Base-by-base conservation (phyloP, 305 asterid genomes). In the Fraxinus floribunda region DNA sequence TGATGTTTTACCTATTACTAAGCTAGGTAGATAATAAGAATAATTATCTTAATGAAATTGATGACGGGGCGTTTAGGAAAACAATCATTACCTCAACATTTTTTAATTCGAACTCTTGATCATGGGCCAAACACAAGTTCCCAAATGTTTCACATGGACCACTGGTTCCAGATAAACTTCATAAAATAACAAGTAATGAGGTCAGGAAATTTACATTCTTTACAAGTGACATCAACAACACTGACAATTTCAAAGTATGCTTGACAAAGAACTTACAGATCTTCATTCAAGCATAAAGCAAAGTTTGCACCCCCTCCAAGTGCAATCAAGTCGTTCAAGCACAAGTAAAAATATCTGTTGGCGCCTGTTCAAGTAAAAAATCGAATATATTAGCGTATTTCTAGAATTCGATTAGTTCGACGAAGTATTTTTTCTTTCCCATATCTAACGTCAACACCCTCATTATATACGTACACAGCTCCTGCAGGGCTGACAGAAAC, bases 81-180 rank as follows among this genome's bases (percentile, higher is more conserved):
- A 29, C 1, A 64, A 52, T 2, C 62, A 80, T 34, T 84, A 93
- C 99, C 99, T 96, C 99, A 35, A 96, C 95, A 85, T 93, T 90
- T 92, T 87, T 94, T 81, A 91, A 44, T 74, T 92, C 94, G 84
- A 96, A 96, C 82, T 92, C 98, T 52, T 90, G 87, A 73, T 94
- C 93, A 89, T 93, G 92, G 78, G 98, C 98, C 89, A 96, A 88
- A 81, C 98, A 92, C 55, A 84, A 72, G 90, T 91, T 96, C 77
- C 99, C 99, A 87, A 92, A 96, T 84, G 99, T 96, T 83, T 96
- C 99, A 80, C 97, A 92, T 46, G 95, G 94, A 62, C 99, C 98
- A 86, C 98, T 96, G 52, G 91, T 89, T 82, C 99, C 99, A 16
- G 87, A 88, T 88, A 96, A 91, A 89, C 99, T 96, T 82, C 24